Base-by-base conservation (phyloP, 495 filamentous ascomycete species). In the Sphaerosporella brunnea region DNA sequence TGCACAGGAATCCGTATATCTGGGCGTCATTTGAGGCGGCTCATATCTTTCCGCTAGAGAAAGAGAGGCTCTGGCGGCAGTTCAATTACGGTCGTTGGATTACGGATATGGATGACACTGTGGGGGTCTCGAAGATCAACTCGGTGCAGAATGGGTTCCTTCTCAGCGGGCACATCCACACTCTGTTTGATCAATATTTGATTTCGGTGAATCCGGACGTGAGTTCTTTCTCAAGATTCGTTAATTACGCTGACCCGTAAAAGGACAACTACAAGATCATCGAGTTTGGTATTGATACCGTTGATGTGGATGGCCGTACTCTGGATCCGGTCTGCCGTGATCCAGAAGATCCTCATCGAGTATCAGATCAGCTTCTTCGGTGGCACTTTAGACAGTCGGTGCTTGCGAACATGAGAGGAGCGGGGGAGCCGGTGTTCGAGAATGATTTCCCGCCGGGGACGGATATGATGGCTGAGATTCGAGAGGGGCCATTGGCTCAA, bases 331-430 rank as follows among this genome's bases (percentile, higher is more conserved):
- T 48, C 9, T 60, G 51, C 45, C 50, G 43, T 20, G 34, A 55
- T 53, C 56, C 53, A 2, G 36, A 39, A 44, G 38, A 56, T 49
- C 44, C 54, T 5, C 52, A 59, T 44, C 19, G 54, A 34, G 47
- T 55, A 45, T 47, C 48, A 10, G 52, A 62, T 39, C 36, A 61
- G 30, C 54, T 60, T 41, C 51, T 64, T 4, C 36, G 57, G 15
- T 63, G 61, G 61, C 57, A 63, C 42, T 63, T 63, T 37, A 36
- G 57, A 8, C 61, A 63, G 46, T n/a, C n/a, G n/a, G n/a, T n/a
- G n/a, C n/a, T n/a, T n/a, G n/a, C n/a, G n/a, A n/a, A n/a, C n/a
- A n/a, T n/a, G n/a, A n/a, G n/a, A n/a, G n/a, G n/a, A n/a, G n/a
- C n/a, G n/a, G n/a, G n/a, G n/a, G n/a, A n/a, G 42, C 61, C 58